Evolutionary conservation across 129 eudicot genomes (phyloP).

Genomic region (Gnaphalium uliginosum): DNA sequence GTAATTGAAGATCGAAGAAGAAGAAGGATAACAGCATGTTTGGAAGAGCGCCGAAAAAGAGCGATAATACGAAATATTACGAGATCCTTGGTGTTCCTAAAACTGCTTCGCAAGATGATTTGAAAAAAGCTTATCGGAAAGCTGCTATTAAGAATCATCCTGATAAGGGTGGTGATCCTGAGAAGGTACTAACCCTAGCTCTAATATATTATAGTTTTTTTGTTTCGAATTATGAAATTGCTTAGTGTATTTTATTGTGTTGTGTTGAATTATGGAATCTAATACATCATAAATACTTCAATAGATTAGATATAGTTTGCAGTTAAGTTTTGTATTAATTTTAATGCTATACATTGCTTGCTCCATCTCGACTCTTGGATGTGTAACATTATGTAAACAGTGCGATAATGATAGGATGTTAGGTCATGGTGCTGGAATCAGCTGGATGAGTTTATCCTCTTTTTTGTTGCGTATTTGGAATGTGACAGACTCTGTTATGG

Average conservation of each 20-base stretch:
- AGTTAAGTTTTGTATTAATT: not conserved
- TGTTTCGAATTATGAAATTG: not conserved
- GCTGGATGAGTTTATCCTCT: no score
- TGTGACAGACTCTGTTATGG: not conserved
- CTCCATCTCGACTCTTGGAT: not conserved
- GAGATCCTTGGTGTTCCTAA: slow-evolving; percentile 57
- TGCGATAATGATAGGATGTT: no score
- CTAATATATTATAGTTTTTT: not conserved
- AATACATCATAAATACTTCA: not conserved
- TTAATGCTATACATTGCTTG: not conserved
- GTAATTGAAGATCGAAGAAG: slow-evolving; percentile 10
- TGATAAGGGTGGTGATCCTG: slow-evolving; percentile 76
- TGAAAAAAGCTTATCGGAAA: slow-evolving; percentile 69
- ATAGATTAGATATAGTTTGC: not conserved
- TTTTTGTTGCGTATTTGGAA: no score
- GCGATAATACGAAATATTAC: slow-evolving; percentile 66
- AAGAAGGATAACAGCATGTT: slow-evolving; percentile 39
- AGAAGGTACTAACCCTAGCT: slow-evolving; percentile 39
- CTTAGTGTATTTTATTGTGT: not conserved
- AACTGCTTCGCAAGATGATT: slow-evolving; percentile 52
- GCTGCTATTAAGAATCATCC: slow-evolving; percentile 72
- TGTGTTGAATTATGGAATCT: not conserved
- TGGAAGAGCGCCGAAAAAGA: slow-evolving; percentile 60
- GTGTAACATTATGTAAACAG: not conserved
- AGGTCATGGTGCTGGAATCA: no score